These are phyloP conservation scores for Xylaria sp. DNA, from an alignment of 2,329 filamentous ascomycete species.

Conservation along the genomic window DNA sequence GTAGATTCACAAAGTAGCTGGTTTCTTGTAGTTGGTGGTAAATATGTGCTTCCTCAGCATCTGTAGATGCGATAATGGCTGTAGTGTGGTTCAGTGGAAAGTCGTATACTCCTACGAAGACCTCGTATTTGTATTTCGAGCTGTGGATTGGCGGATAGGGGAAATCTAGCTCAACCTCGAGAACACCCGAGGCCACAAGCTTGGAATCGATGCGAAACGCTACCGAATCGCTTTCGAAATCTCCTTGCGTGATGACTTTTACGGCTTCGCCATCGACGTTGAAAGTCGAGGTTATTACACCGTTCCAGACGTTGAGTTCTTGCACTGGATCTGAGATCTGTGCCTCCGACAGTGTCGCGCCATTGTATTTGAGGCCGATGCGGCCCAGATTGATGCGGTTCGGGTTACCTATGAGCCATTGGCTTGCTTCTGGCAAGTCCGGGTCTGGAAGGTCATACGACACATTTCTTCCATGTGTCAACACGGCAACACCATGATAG, in stretches of 20 bases:
- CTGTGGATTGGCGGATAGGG: conserved; percentile 56
- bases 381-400: conserved; percentile 58
- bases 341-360: conserved; percentile 46
- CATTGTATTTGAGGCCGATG: conserved; percentile 54
- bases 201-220: conserved; percentile 52
- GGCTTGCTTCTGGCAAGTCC: conserved; percentile 53
- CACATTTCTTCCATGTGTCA: conserved; percentile 53
- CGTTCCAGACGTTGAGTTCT: conserved; percentile 53
- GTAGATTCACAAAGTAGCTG: conserved; percentile 55
- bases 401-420: conserved; percentile 65
- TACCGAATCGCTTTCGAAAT: conserved; percentile 55
- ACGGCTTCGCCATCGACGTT: conserved; percentile 48
- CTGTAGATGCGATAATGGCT: conserved; percentile 36
- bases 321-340: conserved; percentile 50
- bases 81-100: conserved; percentile 55
- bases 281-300: conserved; percentile 55
- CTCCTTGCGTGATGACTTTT: conserved; percentile 52
- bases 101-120: conserved; percentile 56
- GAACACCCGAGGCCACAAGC: conserved; percentile 49
- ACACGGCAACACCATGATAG: conserved; percentile 49
- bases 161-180: conserved; percentile 56
- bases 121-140: conserved; percentile 57
- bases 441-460: conserved; percentile 54
- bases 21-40: conserved; percentile 53
- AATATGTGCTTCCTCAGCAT: conserved; percentile 47